Evolutionary conservation across 257 asterid species (phyloP).

Genomic region (Agastache rugosa): DNA sequence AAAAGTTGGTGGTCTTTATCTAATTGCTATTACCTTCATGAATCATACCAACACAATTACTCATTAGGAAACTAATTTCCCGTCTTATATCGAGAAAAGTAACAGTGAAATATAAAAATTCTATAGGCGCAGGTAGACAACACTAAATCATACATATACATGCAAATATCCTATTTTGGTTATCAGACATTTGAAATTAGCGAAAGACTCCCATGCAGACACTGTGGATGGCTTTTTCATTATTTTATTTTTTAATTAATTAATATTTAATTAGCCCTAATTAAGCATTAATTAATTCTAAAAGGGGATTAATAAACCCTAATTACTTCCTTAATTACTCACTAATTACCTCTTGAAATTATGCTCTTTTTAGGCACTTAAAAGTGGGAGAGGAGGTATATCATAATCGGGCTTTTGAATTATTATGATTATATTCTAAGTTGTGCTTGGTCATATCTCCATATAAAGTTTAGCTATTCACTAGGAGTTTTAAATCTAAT

Average conservation of each 20-base stretch:
- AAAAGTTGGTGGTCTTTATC: background rate
- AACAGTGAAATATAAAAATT: background rate
- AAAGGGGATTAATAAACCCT: too few species aligned
- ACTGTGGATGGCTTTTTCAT: too few species aligned
- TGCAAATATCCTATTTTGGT: background rate
- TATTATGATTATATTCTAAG: background rate
- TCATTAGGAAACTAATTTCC: background rate
- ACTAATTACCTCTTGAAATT: background rate
- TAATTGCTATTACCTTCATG: background rate
- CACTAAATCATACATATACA: background rate
- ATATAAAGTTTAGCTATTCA: background rate
- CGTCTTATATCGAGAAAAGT: background rate
- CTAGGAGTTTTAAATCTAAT: background rate
- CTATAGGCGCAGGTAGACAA: background rate
- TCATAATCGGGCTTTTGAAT: background rate
- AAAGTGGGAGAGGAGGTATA: background rate
- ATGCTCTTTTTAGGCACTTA: background rate
- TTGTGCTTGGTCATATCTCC: background rate
- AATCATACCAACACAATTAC: background rate
- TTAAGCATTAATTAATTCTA: too few species aligned
- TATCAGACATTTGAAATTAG: background rate
- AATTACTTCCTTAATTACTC: too few species aligned
- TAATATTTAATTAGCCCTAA: too few species aligned
- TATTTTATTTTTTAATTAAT: too few species aligned
- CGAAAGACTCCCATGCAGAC: too few species aligned